These are phyloP conservation scores for Cryptosporidium sp. DNA, from an alignment of 169 alveolate species.

Conservation along the genomic window DNA sequence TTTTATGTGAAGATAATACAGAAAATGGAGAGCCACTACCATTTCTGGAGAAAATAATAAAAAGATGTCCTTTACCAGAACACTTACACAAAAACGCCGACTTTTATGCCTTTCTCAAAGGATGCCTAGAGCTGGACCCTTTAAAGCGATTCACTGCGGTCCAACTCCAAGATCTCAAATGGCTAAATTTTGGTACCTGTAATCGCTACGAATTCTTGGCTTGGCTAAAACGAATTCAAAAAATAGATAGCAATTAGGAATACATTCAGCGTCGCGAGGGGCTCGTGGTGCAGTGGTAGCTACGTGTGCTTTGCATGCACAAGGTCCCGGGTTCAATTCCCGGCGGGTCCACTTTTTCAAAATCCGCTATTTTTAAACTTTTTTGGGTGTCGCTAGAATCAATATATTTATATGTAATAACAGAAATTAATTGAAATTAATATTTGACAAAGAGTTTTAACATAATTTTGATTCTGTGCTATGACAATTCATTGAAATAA, in stretches of 20 bases:
- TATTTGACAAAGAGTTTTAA: not conserved
- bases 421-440: not conserved
- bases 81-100: conserved; percentile 19
- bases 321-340: conserved; percentile 78
- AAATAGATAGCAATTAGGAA: conserved; percentile 6
- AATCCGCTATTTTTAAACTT: too few species aligned
- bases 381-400: not conserved
- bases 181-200: conserved; percentile 49
- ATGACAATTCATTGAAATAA: not conserved
- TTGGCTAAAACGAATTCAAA: conserved; percentile 20
- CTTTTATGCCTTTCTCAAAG: conserved; percentile 37
- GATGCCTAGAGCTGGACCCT: conserved; percentile 68
- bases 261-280: conserved; percentile 3
- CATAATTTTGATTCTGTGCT: not conserved
- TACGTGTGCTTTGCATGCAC: conserved; percentile 78
- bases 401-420: not conserved
- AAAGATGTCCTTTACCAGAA: conserved; percentile 44
- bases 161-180: conserved; percentile 46
- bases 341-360: conserved; percentile 75
- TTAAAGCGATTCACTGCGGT: conserved; percentile 38
- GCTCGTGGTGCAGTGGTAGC: conserved; percentile 79
- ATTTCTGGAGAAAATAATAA: conserved; percentile 32
- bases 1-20: conserved; percentile 44
- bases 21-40: not conserved
- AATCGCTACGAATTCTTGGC: conserved; percentile 42